Percentiles rank a stretch among this genome's conserved stretches.
Conservation (phyloP, 140 eudicot genomes). For the Stevia rebaudiana region DNA sequence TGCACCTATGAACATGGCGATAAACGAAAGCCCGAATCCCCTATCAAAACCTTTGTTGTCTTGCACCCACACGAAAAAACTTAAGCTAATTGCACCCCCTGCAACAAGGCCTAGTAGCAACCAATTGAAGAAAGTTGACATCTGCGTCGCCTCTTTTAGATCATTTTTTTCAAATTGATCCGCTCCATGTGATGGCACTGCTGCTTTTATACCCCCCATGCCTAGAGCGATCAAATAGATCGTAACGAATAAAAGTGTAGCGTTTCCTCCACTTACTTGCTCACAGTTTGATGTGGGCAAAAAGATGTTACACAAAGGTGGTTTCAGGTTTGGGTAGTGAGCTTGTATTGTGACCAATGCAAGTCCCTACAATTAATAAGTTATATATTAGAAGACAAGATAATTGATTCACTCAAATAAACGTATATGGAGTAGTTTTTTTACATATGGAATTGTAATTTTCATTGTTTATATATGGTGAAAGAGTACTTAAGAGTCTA, state of each 20-base stretch:
- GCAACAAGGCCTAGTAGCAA: conserved; percentile 26
- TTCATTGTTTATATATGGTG: too few relatives aligned
- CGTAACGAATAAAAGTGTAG: conserved; percentile 37
- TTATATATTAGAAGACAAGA: too few relatives aligned
- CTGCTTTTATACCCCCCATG: conserved; percentile 48
- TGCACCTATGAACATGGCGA: conserved; percentile 46
- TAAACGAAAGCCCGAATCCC: conserved; percentile 42
- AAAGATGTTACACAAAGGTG: conserved; percentile 50
- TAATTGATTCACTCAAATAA: too few relatives aligned
- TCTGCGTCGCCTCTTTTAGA: conserved; percentile 38
- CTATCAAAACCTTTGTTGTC: conserved; percentile 57
- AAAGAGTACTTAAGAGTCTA: too few relatives aligned
- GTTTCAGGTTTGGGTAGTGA: conserved; percentile 48
- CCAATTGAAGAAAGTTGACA: conserved; percentile 66
- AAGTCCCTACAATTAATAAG: conserved; percentile 37
- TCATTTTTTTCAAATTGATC: conserved; percentile 69
- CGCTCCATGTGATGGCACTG: conserved; percentile 72
- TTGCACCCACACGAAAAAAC: conserved; percentile 58
- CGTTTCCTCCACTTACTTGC: conserved; percentile 42
- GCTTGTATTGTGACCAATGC: conserved; percentile 67
- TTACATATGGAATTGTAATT: too few relatives aligned
- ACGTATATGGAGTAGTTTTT: too few relatives aligned
- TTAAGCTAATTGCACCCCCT: conserved; percentile 51
- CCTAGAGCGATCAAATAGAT: conserved; percentile 57
- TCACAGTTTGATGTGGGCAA: conserved; percentile 37